Base-by-base conservation (phyloP, 768 basidiomycete species). In the Pulveroboletus sp. region DNA sequence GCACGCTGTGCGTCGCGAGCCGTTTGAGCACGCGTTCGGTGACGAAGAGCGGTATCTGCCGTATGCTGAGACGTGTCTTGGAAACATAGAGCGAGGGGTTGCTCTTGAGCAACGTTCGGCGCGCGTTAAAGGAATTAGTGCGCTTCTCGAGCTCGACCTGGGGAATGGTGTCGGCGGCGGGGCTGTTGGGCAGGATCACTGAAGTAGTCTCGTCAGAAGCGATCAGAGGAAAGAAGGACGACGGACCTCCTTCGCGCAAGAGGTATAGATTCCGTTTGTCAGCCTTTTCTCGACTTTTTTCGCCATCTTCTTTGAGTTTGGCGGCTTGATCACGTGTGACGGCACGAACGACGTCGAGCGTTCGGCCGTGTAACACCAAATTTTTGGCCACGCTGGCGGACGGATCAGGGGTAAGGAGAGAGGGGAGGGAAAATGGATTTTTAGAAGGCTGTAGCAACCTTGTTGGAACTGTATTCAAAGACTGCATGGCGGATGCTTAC, bases 221-320 rank as follows among this genome's bases (percentile, higher is more conserved):
- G 17, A 21, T 7, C 4, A 17, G 23, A 6, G 17, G 23, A 9
- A 31, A 17, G 10, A 5, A 47, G 24, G 33, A 43, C 31, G 7
- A 24, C 70, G 57, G 61, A 90, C 94, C 90, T 75, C 97, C 97
- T 80, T 99, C 97, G 12, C 91, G 82, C 57, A 99, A 78, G 50
- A 99, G 81, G 65, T 99, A 97, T 63, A 97, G 82, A 63, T 97
- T 97, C 20, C 95, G 80, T 65, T 95, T 94, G 69, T 99, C 97
- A 1, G 85, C 85, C 67, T 94, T 94, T 67, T 92, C 84, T 40
- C 92, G 77, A 51, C 79, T 76, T 61, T 82, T 84, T 63, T 94
- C 94, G 4, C 88, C 86, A 16, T 86, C 89, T 52, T 97, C 94
- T 63, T 88, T 90, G 40, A 97, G 78, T 66, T 87, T 88, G 5